Evolutionary conservation across 768 basidiomycete species (phyloP), one percentile per base, ranked within the genome.

Genomic region (Termitomyces sp.): DNA sequence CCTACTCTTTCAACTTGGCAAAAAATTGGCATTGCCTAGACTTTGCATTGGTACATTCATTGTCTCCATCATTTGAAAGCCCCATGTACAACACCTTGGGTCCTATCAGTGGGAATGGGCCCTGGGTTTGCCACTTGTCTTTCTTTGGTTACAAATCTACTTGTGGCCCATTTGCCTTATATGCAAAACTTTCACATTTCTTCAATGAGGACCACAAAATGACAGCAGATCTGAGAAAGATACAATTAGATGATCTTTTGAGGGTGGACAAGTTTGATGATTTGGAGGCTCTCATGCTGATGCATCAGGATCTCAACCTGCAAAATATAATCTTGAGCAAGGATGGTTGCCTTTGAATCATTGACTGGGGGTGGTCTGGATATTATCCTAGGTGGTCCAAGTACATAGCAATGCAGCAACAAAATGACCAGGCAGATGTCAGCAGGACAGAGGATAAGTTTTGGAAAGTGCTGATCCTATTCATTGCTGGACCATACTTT

Each of bases 291-390:
- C 61, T 66, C 7, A 66, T 69, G 32, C 51, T 69, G 35, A 63
- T 61, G 4, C 62, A 66, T 45, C 59, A 63, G n/a, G n/a, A n/a
- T n/a, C n/a, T n/a, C n/a, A n/a, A n/a, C n/a, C n/a, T n/a, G n/a
- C n/a, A n/a, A n/a, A n/a, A n/a, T n/a, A n/a, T n/a, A n/a, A n/a
- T n/a, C n/a, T n/a, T n/a, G n/a, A n/a, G n/a, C n/a, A n/a, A n/a
- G n/a, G n/a, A n/a, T n/a, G n/a, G n/a, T n/a, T n/a, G n/a, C n/a
- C n/a, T n/a, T n/a, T n/a, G n/a, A 60, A 38, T 68, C 25, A 27
- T 66, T n/a, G 65, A 68, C 45, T 66, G 63, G 65, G 57, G 25
- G 10, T 60, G 56, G 59, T 41, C 63, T 11, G 66, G 65, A 34
- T 63, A 52, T 54, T 68, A 62, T 56, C 66, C 65, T 1, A 31